These are phyloP conservation scores for Verruconis gallopava DNA, from an alignment of 2,329 filamentous ascomycete species.

Conservation along the genomic window DNA sequence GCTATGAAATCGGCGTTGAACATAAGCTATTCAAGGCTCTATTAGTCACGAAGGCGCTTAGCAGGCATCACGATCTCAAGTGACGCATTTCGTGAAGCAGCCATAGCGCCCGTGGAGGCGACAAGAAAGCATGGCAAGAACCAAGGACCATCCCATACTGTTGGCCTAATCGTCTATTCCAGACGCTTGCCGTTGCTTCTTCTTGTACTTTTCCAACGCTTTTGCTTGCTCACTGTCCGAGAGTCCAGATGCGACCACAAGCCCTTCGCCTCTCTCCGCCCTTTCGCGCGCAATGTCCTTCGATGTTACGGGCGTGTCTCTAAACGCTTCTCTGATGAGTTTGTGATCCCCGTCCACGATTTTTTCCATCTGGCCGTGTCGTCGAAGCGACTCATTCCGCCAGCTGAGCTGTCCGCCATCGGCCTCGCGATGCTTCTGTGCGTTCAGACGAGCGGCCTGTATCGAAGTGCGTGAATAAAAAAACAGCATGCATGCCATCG, in stretches of 20 bases:
- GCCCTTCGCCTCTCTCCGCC: neutral
- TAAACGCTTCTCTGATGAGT: conserved; percentile 14
- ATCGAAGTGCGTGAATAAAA: conserved; percentile 53
- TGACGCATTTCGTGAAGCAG: too few species aligned
- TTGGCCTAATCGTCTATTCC: too few species aligned
- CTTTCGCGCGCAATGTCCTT: neutral
- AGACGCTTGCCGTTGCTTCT: neutral
- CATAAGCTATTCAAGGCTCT: too few species aligned
- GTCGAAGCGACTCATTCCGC: conserved; percentile 40
- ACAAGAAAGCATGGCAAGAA: too few species aligned
- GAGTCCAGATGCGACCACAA: neutral
- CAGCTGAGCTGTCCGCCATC: conserved; percentile 43
- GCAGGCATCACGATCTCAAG: too few species aligned
- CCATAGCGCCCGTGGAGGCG: too few species aligned
- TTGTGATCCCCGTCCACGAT: conserved; percentile 25
- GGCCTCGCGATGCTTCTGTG: conserved; percentile 43
- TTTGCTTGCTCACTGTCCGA: neutral
- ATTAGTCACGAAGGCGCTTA: too few species aligned
- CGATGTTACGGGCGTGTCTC: neutral
- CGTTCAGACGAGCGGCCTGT: conserved; percentile 52
- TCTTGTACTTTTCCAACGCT: neutral
- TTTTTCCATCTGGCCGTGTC: conserved; percentile 38
- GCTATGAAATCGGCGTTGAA: too few species aligned
- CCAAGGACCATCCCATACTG: too few species aligned
- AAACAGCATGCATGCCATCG: conserved; percentile 48